These are phyloP conservation scores for Neurospora sp. DNA, from an alignment of 495 filamentous ascomycete species.

Conservation along the genomic window DNA sequence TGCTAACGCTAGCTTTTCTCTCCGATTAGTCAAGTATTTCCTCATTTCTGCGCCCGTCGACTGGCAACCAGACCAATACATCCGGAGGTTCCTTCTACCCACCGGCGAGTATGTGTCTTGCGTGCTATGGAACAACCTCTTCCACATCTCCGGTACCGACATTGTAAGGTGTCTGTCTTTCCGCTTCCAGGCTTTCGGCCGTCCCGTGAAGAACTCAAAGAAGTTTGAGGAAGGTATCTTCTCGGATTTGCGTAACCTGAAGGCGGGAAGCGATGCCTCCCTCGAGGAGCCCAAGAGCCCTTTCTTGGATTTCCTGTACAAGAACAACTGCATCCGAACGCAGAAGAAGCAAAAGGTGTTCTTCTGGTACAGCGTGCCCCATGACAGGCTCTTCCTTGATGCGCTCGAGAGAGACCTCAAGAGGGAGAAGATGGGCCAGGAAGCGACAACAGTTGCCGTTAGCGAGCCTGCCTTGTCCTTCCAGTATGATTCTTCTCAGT, in stretches of 20 bases:
- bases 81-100: constrained; percentile 85
- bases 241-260: constrained; percentile 94
- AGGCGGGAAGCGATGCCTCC: constrained; percentile 96
- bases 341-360: constrained; percentile 99
- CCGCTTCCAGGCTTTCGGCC: constrained; percentile 95
- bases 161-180: constrained; percentile 98
- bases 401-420: constrained; percentile 95
- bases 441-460: constrained; percentile 91
- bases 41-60: constrained; percentile 97
- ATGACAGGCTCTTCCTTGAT: constrained; percentile 95
- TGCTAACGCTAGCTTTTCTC: constrained; percentile 5
- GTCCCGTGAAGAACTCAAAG: constrained; percentile 98
- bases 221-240: constrained; percentile 99
- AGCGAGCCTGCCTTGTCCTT: constrained; percentile 95
- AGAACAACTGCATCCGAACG: constrained; percentile 99
- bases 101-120: constrained; percentile 99
- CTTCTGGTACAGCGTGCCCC: constrained; percentile 99
- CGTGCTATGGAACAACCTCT: constrained; percentile 95
- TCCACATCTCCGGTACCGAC: constrained; percentile 97
- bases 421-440: constrained; percentile 98
- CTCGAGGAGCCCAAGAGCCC: constrained; percentile 97
- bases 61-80: constrained; percentile 94
- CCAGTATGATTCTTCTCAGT: constrained; percentile 98
- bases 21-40: constrained; percentile 85
- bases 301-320: constrained; percentile 97